Percentiles rank a stretch among this genome's conserved stretches.
phyloP scores from a whole-genome alignment of 768 basidiomycete genomes.

The Pisolithus albus region DNA sequence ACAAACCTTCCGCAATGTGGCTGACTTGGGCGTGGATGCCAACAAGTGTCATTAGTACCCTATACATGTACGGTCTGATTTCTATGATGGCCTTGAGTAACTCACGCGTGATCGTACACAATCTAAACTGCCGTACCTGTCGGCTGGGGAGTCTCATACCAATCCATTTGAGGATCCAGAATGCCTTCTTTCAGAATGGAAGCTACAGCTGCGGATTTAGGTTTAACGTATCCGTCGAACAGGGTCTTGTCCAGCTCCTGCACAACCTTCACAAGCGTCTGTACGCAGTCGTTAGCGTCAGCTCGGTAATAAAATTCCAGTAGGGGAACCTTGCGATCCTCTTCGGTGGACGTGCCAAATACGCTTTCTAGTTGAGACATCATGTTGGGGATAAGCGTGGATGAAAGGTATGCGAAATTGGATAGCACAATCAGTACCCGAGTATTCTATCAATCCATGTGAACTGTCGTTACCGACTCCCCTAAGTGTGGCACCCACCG shows the following conservation, averaged over 20 bases:
- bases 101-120: not conserved
- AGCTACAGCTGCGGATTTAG: constrained; percentile 65
- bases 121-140: constrained; percentile 48
- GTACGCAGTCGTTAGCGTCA: not conserved
- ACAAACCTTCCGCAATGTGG: constrained; percentile 66
- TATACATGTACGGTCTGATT: constrained; percentile 92
- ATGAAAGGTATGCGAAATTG: constrained; percentile 75
- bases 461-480: not conserved
- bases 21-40: constrained; percentile 88
- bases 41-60: constrained; percentile 81
- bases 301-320: not conserved
- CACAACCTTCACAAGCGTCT: constrained; percentile 74
- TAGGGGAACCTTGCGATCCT: constrained; percentile 59
- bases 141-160: constrained; percentile 91
- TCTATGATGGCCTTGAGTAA: constrained; percentile 40
- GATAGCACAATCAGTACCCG: constrained; percentile 84
- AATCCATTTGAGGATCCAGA: constrained; percentile 75
- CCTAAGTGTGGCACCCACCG: constrained; percentile 36
- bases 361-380: constrained; percentile 71
- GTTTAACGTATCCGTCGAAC: constrained; percentile 82
- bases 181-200: constrained; percentile 73
- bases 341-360: constrained; percentile 61
- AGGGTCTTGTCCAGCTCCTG: constrained; percentile 82
- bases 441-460: constrained; percentile 53
- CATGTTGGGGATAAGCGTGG: constrained; percentile 68